A percentile compares a stretch with the other conserved stretches of the same genome.
Evolutionary conservation across 495 filamentous ascomycete species (phyloP).

Genomic region (Tuber indicum): DNA sequence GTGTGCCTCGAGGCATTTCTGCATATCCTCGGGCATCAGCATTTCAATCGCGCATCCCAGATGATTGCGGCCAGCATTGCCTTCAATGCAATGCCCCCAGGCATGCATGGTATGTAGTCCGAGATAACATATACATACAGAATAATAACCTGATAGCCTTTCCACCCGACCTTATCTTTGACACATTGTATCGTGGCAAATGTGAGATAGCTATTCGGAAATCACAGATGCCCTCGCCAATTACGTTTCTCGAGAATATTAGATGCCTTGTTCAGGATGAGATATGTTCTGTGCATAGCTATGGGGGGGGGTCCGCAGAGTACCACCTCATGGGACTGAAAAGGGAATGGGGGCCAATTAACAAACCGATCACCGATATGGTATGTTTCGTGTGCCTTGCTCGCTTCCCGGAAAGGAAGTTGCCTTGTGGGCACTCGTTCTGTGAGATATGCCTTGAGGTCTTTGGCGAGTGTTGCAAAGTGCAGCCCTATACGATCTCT

Average conservation of each 20-base stretch:
- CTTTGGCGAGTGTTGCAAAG: neutral
- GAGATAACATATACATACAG: neutral
- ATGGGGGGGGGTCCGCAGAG: neutral
- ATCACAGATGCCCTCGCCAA: neutral
- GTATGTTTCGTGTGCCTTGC: neutral
- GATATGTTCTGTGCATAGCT: neutral
- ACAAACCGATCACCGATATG: neutral
- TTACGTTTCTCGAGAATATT: neutral
- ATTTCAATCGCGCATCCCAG: accelerated
- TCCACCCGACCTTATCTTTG: neutral
- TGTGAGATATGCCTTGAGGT: neutral
- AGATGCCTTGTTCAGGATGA: neutral
- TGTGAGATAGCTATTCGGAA: neutral
- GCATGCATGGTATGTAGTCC: neutral
- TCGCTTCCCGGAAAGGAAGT: neutral
- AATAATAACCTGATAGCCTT: neutral
- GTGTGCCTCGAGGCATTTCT: neutral
- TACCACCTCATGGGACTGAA: neutral
- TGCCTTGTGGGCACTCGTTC: neutral
- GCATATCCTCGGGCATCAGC: neutral
- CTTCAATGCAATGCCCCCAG: neutral
- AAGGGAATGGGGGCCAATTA: neutral
- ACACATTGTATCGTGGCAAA: neutral
- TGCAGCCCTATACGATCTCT: neutral
- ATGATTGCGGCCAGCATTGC: neutral